Conservation (phyloP, 257 asterid genomes). For the Salvia hispanica region DNA sequence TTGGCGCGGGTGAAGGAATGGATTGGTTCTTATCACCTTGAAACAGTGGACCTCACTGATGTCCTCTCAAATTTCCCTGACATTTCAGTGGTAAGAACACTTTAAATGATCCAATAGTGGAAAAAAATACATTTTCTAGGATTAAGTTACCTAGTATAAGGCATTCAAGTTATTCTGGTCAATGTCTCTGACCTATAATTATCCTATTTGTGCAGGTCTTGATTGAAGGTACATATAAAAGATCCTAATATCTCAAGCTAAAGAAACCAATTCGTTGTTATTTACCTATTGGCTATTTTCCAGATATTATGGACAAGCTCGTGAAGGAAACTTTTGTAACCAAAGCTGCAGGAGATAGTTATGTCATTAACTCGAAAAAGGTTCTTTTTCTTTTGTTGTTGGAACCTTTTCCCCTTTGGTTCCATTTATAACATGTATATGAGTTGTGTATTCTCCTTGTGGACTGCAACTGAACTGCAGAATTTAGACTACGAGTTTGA, state of each 20-base stretch:
- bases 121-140: neutral
- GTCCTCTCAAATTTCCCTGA: slow-evolving; percentile 80
- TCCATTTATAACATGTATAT: slow-evolving; percentile 18
- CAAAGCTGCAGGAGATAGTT: slow-evolving; percentile 58
- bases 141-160: neutral
- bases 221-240: slow-evolving; percentile 71
- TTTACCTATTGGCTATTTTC: slow-evolving; percentile 27
- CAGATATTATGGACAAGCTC: slow-evolving; percentile 81
- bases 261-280: slow-evolving; percentile 21
- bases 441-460: slow-evolving; percentile 23
- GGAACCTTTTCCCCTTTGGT: slow-evolving; percentile 1
- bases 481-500: slow-evolving; percentile 68
- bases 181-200: slow-evolving; percentile 21
- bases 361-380: slow-evolving; percentile 59
- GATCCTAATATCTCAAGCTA: slow-evolving; percentile 32
- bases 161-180: slow-evolving; percentile 15
- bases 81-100: slow-evolving; percentile 67
- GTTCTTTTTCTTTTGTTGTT: slow-evolving; percentile 18
- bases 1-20: slow-evolving; percentile 71
- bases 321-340: slow-evolving; percentile 59
- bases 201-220: slow-evolving; percentile 55
- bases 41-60: slow-evolving; percentile 62
- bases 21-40: slow-evolving; percentile 72
- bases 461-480: slow-evolving; percentile 35
- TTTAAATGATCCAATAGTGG: slow-evolving; percentile 17